phyloP scores from a whole-genome alignment of 352 stramenopile genomes.

The Phytopythium kandeliae region DNA sequence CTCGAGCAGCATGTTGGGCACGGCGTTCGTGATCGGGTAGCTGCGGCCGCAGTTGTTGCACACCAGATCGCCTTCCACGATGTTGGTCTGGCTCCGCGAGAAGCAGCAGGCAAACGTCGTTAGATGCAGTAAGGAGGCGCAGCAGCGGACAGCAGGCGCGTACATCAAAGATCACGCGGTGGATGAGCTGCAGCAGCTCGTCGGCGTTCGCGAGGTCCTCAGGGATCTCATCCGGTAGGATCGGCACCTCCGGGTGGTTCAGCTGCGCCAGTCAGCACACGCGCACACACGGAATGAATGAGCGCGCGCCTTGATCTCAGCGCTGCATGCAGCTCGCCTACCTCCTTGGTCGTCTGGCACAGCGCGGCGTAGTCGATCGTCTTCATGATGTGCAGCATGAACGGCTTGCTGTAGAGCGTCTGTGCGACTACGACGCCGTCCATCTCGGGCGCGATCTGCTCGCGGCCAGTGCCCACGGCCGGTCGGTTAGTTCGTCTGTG shows the following conservation, averaged over 20 bases:
- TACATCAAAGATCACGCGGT: constrained; percentile 81
- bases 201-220: constrained; percentile 49
- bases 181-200: constrained; percentile 68
- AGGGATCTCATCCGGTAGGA: constrained; percentile 61
- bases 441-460: constrained; percentile 71
- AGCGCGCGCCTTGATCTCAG: neutral
- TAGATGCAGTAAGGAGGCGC: neutral
- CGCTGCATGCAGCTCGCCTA: constrained; percentile 7
- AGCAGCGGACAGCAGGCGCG: constrained; percentile 7
- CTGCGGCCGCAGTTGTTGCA: constrained; percentile 82
- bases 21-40: constrained; percentile 72
- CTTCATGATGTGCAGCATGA: constrained; percentile 85
- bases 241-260: constrained; percentile 73
- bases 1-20: constrained; percentile 84
- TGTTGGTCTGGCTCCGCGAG: constrained; percentile 85
- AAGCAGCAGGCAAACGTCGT: no score
- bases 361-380: constrained; percentile 81
- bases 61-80: constrained; percentile 77
- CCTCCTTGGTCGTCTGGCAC: constrained; percentile 70
- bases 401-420: constrained; percentile 78
- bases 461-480: neutral
- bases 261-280: constrained; percentile 24
- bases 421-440: constrained; percentile 73
- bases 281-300: neutral
- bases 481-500: no score